These are phyloP conservation scores for Boletus rubescentipes DNA, from an alignment of 768 basidiomycete genomes.

Conservation along the genomic window DNA sequence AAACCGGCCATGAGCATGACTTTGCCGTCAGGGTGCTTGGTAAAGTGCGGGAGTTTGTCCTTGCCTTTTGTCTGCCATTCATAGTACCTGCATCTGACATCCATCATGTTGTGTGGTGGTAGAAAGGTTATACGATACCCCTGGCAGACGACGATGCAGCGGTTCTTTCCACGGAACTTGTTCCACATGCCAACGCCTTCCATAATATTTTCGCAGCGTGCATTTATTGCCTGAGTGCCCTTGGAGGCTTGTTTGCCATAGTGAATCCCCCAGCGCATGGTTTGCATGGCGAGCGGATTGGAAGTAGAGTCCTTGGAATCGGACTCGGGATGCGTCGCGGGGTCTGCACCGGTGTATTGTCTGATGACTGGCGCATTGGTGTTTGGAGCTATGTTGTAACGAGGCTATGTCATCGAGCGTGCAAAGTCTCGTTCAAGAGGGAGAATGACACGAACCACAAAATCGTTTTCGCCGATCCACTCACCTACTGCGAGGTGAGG, in stretches of 20 bases:
- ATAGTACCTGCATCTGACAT: slow-evolving; percentile 62
- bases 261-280: slow-evolving; percentile 91
- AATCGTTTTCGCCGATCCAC: slow-evolving; percentile 61
- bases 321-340: not conserved
- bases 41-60: slow-evolving; percentile 79
- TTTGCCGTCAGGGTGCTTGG: slow-evolving; percentile 58
- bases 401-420: slow-evolving; percentile 28
- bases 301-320: slow-evolving; percentile 8
- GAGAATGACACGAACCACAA: slow-evolving; percentile 39
- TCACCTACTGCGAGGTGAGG: slow-evolving; percentile 45
- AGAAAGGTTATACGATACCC: slow-evolving; percentile 44
- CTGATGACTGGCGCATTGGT: slow-evolving; percentile 73
- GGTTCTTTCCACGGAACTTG: slow-evolving; percentile 72
- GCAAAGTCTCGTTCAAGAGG: not conserved
- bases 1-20: slow-evolving; percentile 88
- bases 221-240: slow-evolving; percentile 83
- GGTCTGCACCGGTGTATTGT: slow-evolving; percentile 33
- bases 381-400: slow-evolving; percentile 86
- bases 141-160: slow-evolving; percentile 83
- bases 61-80: slow-evolving; percentile 91
- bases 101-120: not conserved
- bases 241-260: slow-evolving; percentile 54
- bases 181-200: slow-evolving; percentile 84
- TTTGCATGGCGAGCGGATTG: slow-evolving; percentile 58
- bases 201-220: slow-evolving; percentile 77